Evolutionary conservation across 768 basidiomycete species (phyloP).

Genomic region (Neoboletus subvelutipes): DNA sequence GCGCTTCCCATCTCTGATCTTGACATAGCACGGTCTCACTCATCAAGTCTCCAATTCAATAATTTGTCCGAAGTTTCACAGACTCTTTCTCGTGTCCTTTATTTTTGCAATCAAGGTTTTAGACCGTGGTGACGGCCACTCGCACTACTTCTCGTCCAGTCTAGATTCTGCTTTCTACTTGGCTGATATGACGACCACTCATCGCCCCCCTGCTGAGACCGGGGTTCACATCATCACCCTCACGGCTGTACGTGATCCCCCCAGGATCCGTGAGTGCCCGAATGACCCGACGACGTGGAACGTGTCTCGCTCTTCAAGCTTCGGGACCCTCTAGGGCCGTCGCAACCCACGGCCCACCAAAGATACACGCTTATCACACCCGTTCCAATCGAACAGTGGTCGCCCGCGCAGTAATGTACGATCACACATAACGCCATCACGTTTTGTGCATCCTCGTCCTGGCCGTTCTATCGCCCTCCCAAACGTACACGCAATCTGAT

Average conservation of each 20-base stretch:
- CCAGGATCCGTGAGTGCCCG: constrained; percentile 14
- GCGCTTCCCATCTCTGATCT: constrained; percentile 16
- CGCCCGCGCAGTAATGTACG: constrained; percentile 12
- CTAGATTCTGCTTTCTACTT: background rate
- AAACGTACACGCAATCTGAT: constrained; percentile 14
- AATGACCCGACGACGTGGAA: constrained; percentile 18
- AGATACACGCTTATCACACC: constrained; percentile 4
- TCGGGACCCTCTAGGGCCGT: constrained; percentile 21
- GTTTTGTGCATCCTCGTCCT: constrained; percentile 4
- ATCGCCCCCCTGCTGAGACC: constrained; percentile 2
- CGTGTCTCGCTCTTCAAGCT: constrained; percentile 15
- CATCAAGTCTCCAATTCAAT: background rate
- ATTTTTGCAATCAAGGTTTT: constrained; percentile 16
- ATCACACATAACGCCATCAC: constrained; percentile 1
- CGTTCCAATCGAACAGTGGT: constrained; percentile 3
- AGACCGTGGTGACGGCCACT: background rate
- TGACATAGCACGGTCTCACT: background rate
- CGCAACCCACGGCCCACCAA: constrained; percentile 18
- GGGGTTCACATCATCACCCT: constrained; percentile 14
- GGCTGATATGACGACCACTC: constrained; percentile 4
- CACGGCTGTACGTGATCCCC: constrained; percentile 25
- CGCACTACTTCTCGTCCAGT: background rate
- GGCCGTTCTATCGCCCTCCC: constrained; percentile 21
- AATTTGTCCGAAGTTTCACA: background rate
- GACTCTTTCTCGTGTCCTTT: background rate